Percentiles rank a stretch among this genome's conserved stretches.
These are phyloP conservation scores for Rehmannia glutinosa DNA, from an alignment of 257 asterid species.

Conservation along the genomic window DNA sequence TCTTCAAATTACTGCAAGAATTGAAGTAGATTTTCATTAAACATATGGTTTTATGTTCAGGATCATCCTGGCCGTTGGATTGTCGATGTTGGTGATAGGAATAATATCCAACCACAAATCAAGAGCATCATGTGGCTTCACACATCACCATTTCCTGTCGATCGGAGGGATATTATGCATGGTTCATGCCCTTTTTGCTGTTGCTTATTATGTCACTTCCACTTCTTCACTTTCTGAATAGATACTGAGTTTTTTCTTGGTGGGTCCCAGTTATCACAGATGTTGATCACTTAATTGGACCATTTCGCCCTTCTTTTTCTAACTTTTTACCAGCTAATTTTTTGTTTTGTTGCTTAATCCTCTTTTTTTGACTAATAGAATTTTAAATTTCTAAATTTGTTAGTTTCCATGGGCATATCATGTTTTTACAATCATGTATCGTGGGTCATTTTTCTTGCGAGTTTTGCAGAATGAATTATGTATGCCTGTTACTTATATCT, in stretches of 20 bases:
- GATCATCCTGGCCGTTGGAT: constrained; percentile 66
- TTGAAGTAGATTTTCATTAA: not conserved
- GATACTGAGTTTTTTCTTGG: not conserved
- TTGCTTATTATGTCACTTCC: constrained; percentile 46
- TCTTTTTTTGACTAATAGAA: too few relatives aligned
- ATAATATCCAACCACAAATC: constrained; percentile 70
- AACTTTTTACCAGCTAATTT: too few relatives aligned
- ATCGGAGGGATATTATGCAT: constrained; percentile 79
- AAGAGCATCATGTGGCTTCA: constrained; percentile 75
- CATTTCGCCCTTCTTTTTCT: too few relatives aligned
- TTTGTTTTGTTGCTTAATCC: too few relatives aligned
- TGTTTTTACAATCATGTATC: not conserved
- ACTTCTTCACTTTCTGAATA: constrained; percentile 14
- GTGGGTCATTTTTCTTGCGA: too few relatives aligned
- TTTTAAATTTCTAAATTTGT: too few relatives aligned
- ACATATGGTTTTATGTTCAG: constrained; percentile 23
- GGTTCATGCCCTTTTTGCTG: constrained; percentile 67
- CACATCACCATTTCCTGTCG: constrained; percentile 74
- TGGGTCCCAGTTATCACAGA: too few relatives aligned
- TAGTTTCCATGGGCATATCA: too few relatives aligned
- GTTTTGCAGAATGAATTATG: too few relatives aligned
- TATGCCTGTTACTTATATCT: too few relatives aligned
- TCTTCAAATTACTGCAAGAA: too few relatives aligned
- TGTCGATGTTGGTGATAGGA: constrained; percentile 69
- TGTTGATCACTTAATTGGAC: too few relatives aligned